phyloP scores from a whole-genome alignment of 2,329 filamentous ascomycete genomes.

The Aspergillus hortae region DNA sequence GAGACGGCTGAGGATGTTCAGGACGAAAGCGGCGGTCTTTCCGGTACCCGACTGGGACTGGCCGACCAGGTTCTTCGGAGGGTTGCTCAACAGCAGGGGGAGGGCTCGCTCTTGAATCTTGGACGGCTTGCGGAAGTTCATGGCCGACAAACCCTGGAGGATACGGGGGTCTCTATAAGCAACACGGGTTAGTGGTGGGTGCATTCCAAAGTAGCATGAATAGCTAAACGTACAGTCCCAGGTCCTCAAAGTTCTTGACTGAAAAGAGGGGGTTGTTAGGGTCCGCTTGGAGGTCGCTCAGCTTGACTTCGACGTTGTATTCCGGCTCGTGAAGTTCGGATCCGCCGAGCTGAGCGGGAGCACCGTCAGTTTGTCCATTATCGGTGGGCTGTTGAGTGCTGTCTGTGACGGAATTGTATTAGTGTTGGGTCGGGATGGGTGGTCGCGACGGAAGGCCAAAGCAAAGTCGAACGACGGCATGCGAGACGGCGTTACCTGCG shows the following conservation, averaged over 20 bases:
- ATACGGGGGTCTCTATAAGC: constrained; percentile 56
- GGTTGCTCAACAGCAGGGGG: constrained; percentile 79
- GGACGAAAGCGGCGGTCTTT: constrained; percentile 94
- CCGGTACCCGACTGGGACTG: constrained; percentile 99
- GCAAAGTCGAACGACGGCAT: constrained; percentile 10
- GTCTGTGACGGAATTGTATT: constrained; percentile 12
- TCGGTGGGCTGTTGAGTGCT: constrained; percentile 12
- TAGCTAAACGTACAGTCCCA: constrained; percentile 65
- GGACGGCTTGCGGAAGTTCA: constrained; percentile 91
- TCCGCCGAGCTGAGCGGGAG: constrained; percentile 37
- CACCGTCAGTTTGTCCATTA: constrained; percentile 40
- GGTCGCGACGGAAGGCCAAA: constrained; percentile 10
- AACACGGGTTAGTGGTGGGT: constrained; percentile 5
- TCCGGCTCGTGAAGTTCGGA: constrained; percentile 65
- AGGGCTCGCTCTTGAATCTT: constrained; percentile 97
- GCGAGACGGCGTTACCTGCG: constrained; percentile 25
- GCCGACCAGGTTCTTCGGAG: constrained; percentile 91
- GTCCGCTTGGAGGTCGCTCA: constrained; percentile 84
- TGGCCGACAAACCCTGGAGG: constrained; percentile 69
- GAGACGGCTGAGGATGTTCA: constrained; percentile 84
- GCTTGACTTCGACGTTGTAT: constrained; percentile 87
- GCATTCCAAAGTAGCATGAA: background rate
- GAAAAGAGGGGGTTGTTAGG: constrained; percentile 85
- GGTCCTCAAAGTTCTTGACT: constrained; percentile 75
- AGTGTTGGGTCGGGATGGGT: constrained; percentile 10